Base-by-base conservation (phyloP, 805 yeast genomes). In the Kazachstania martiniae region DNA sequence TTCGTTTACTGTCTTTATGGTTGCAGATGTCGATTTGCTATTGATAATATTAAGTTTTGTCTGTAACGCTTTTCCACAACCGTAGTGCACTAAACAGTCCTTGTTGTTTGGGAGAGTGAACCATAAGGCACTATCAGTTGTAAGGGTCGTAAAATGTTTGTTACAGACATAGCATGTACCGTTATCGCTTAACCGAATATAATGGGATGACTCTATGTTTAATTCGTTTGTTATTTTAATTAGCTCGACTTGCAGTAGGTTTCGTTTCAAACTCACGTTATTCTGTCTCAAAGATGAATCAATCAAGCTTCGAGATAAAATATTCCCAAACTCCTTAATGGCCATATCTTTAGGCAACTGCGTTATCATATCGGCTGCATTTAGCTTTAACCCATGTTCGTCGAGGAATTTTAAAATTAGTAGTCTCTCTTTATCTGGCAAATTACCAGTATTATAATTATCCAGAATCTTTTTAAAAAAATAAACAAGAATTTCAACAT, bases 91-190 rank as follows among this genome's bases (percentile, higher is more conserved):
- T 3, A 46, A 28, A 12, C 37, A 36, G 10, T 41, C 32, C 18
- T 37, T 44, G n/a, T 31, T 34, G 21, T 42, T 37, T 14, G 36
- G 29, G 13, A 39, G 33, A 9, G 33, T 29, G 21, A 44, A 40
- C 43, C 48, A 41, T 3, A 39, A 29, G 9, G 43, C 37, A 8
- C 40, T 36, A 25, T 49, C 54, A 7, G 48, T 40, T 2, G 40
- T 28, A 8, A 40, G 37, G 12, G 43, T 28, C 3, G 44, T 29
- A 25, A 51, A 39, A 2, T 31, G 21, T 42, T 74, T 75, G 15
- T 61, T 56, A 53, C 94, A 84, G 12, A 73, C 63, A 3, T 55
- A 45, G 49, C 94, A 84, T n/a, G 51, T 51, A 22, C 65, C 55
- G 13, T 64, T 61, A 10, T 68, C 65, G 9, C 68, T 56, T 15